phyloP scores from a whole-genome alignment of 2,329 filamentous ascomycete species.

The Zymoseptoria crescenta region DNA sequence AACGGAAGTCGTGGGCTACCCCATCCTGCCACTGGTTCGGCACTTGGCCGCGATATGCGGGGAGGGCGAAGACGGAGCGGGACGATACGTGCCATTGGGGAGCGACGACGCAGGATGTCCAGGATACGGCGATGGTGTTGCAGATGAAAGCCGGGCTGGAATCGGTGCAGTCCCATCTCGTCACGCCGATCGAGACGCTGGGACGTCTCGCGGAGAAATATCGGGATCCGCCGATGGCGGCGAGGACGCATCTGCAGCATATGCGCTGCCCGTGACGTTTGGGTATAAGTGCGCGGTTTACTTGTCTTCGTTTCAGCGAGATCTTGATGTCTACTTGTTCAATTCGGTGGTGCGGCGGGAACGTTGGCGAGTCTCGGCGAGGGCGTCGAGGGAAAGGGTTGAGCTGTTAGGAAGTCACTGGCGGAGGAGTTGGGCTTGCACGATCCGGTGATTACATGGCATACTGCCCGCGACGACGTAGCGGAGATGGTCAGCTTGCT shows the following conservation, averaged over 20 bases:
- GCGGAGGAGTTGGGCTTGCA: constrained; percentile 19
- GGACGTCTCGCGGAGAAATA: constrained; percentile 12
- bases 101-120: constrained; percentile 27
- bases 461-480: constrained; percentile 26
- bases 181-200: constrained; percentile 10
- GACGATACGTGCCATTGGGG: constrained; percentile 27
- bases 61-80: constrained; percentile 15
- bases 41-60: constrained; percentile 22
- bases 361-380: constrained; percentile 23
- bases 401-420: constrained; percentile 18
- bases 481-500: constrained; percentile 24
- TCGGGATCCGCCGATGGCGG: constrained; percentile 23
- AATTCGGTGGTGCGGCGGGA: constrained; percentile 28
- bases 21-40: constrained; percentile 24
- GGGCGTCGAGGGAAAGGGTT: constrained; percentile 4
- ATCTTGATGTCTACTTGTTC: constrained; percentile 23
- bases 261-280: constrained; percentile 27
- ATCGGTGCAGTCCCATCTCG: constrained; percentile 13
- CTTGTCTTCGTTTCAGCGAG: constrained; percentile 24
- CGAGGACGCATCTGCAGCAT: constrained; percentile 26
- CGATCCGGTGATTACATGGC: constrained; percentile 27
- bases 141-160: constrained; percentile 22
- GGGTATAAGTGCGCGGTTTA: constrained; percentile 29
- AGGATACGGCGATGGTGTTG: constrained; percentile 23
- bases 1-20: constrained; percentile 28